Evolutionary conservation across 805 yeast species (phyloP), one percentile per base, ranked within the genome.

Genomic region (Lipomyces kockii): DNA sequence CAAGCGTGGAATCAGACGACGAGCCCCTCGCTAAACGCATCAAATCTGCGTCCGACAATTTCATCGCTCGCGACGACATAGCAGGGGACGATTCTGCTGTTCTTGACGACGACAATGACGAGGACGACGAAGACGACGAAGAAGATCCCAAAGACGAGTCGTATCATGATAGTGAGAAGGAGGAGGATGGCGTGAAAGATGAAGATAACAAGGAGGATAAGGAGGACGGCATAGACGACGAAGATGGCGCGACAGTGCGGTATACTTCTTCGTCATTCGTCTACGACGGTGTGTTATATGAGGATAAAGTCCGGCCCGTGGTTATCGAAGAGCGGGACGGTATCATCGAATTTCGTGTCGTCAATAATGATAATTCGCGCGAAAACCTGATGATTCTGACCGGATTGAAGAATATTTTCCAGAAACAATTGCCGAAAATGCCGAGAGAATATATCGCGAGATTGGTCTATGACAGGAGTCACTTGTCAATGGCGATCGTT

Each of bases 351-450:
- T 94, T 95, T 75, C 83, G 98, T 64, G 99, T 95, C 39, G 99
- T 95, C 34, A 95, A 95, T 78, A 94, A 95, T 80, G 98, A 95
- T 77, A 91, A 92, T 76, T 83, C 92, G 1, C 84, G 84, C 68
- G 99, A 95, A 74, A 91, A 86, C 77, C 82, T 95, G 82, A 91
- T 95, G 83, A 94, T 95, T 60, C 81, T 95, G 70, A 95, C 98
- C 0, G 99, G 99, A 1, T 80, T 95, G 70, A 95, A 95, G 79
- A 95, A 94, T 77, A 94, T 95, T 71, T 95, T 95, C 78, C 99
- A 95, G 77, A 93, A 93, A 75, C 99, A 95, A 80, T 84, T 95
- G 70, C 99, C 99, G 1, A 94, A 95, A 79, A 95, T 95, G 99
- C 99, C 99, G 25, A 85, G 95, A 69, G 98, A 95, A 76, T 95